Base-by-base conservation (phyloP, 768 basidiomycete genomes). In the Hericium alpestre region DNA sequence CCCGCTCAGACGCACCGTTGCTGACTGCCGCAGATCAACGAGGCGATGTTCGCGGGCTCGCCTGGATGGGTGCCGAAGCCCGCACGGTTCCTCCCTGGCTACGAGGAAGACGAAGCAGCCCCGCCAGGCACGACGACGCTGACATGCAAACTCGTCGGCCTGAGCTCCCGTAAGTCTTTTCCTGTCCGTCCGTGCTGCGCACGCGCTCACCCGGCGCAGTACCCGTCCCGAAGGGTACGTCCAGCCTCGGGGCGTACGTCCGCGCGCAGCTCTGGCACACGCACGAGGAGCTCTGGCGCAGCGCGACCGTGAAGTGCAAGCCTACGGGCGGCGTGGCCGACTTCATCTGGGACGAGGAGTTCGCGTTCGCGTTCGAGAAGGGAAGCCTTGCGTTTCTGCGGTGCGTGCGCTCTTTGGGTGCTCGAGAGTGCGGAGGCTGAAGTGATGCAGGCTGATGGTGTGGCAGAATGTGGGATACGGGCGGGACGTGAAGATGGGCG, bases 1-100 rank as follows among this genome's bases (percentile, higher is more conserved):
- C 9, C 32, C 23, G 32, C 27, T 5, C 4, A 23, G 23, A 23
- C 6, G 15, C 16, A 6, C 15, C 6, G 15, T 23, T 6, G 10
- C 20, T 46, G 43, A 46, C 43, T 25, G 18, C 54, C 56, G n/a
- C 61, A 81, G 60, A 64, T 85, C 22, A 83, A 84, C 61, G 84
- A 83, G 65, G 83, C 74, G 0, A 74, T 85, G 76, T 85, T 84
- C 63, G 73, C 73, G 0, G 83, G 79, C 0, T 78, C 73, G 3
- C 63, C 67, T 2, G 83, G 82, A 1, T 84, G 79, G 80, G 75
- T 80, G 1, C 65, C 73, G 38, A 81, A 80, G 60, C 81, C 82
- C 1, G 60, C 61, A 12, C 48, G 56, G 20, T 54, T 72, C 58
- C 55, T 67, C 12, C 56, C 51, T 13, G 60, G 70, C 64, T 38